Base-by-base conservation (phyloP, 805 yeast species). In the Brettanomyces sp. region DNA sequence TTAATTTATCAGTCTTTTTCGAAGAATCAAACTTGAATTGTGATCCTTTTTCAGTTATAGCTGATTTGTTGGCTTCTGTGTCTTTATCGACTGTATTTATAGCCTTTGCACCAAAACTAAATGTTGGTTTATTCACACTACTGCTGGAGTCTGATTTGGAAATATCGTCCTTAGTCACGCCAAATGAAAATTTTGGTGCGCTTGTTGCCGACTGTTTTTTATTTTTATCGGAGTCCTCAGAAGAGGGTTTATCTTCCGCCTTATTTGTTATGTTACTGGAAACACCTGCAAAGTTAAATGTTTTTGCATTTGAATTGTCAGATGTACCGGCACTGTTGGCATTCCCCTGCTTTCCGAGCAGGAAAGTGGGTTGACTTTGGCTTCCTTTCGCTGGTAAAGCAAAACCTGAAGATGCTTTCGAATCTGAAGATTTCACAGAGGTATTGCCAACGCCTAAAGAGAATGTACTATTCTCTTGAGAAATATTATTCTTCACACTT, bases 381-480 rank as follows among this genome's bases (percentile, higher is more conserved):
- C 3, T 28, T 28, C 7, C 32, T 28, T 28, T 28, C 40, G 48
- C 8, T 30, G 50, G 33, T 11, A 42, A 43, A 21, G 59, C 57
- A 47, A 54, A 51, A 13, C 53, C 40, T 12, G 53, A 48, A 6
- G 57, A 21, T 18, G 57, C 47, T 30, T 45, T 47, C 23, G 40
- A 50, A 21, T 48, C 47, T 12, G 51, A 51, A 22, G 46, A 49
- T 12, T 45, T 41, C 6, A 36, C 44, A 30, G 47, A 38, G 21
- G 45, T 52, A 0, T 49, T 33, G 32, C 43, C 49, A 24, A 48
- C 50, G 13, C 56, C 58, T 45, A 56, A 52, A 5, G 57, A 49
- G 44, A 49, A 44, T 4, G 52, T 47, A 7, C 40, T 46, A 6
- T 46, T 50, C 23, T 50, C 45, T 24, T 51, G 45, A 46, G 40